Evolutionary conservation across 768 basidiomycete genomes (phyloP), one percentile per base, ranked within the genome.

Genomic region (Boletus pseudo-olivaceus): DNA sequence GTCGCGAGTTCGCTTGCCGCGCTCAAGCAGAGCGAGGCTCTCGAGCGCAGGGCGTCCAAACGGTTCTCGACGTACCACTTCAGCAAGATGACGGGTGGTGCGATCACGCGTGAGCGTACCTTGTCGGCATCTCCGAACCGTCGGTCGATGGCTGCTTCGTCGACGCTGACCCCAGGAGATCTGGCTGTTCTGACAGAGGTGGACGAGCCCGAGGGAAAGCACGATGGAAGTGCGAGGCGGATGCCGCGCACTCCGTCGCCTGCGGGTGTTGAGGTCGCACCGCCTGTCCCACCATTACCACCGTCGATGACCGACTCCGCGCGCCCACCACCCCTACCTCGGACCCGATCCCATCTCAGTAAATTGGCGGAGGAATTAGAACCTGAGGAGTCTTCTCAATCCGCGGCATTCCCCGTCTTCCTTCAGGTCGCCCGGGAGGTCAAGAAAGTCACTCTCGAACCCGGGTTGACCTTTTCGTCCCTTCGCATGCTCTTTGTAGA

Each of bases 11-110:
- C 91, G 6, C 79, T 98, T 10, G 93, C 91, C 7, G 93, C 93
- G 8, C 78, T 99, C 43, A 88, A 95, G 72, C 85, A 88, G 63
- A 85, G 82, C 47, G 93, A 95, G 60, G 80, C 84, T 1, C 80
- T 98, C 37, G 92, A 94, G 62, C 83, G 96, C 20, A 80, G 96
- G 43, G 96, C 96, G 17, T 94, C 91, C 20, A 98, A 98, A 67
- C 89, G 97, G 0, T 98, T 94, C 73, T 97, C 94, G 40, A 86
- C 87, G 2, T 98, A 96, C 68, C 91, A 94, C 59, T 89, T 98
- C 63, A 85, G 88, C 44, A 95, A 95, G 74, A 95, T 98, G 87
- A 87, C 92, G 4, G 84, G 86, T 15, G 75, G 70, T 26, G 53
- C 49, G 33, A 69, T 78, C 19, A 68, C 73, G 26, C 73, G 82